Evolutionary conservation across 306 rosid genomes (phyloP).

Genomic region (Prinsepia uniflora): DNA sequence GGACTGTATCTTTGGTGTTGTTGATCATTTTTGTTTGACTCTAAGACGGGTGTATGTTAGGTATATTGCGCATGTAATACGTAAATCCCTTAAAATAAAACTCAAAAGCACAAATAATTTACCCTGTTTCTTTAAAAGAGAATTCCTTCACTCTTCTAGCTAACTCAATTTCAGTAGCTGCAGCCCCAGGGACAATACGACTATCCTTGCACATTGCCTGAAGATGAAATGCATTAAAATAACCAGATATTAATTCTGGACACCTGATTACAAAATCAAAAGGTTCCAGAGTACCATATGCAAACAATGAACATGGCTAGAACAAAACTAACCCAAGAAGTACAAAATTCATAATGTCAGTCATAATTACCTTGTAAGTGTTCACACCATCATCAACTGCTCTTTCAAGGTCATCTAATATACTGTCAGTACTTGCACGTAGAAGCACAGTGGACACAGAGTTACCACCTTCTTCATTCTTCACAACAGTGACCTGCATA

Average conservation of each 20-base stretch:
- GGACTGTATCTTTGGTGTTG: background rate
- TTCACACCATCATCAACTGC: conserved; percentile 97
- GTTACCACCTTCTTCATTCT: conserved; percentile 87
- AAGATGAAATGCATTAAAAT: conserved; percentile 24
- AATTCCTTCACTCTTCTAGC: conserved; percentile 82
- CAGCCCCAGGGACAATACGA: conserved; percentile 83
- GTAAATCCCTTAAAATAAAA: background rate
- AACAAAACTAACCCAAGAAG: background rate
- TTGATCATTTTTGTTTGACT: background rate
- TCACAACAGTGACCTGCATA: conserved; percentile 64
- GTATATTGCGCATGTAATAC: background rate
- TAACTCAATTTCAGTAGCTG: conserved; percentile 90
- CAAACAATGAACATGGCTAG: background rate
- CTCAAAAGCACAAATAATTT: background rate
- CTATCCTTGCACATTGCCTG: conserved; percentile 93
- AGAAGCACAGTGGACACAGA: conserved; percentile 71
- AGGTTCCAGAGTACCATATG: conserved; percentile 3
- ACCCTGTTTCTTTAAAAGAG: conserved; percentile 89
- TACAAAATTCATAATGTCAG: background rate
- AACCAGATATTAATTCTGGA: conserved; percentile 5
- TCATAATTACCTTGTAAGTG: conserved; percentile 68
- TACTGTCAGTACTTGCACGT: conserved; percentile 88
- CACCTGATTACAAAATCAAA: background rate
- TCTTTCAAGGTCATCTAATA: conserved; percentile 86
- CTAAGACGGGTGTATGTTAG: too few relatives aligned